A percentile compares a stretch with the other conserved stretches of the same genome.
These are phyloP conservation scores for Pseudomonodictys pantanalensis DNA, from an alignment of 495 filamentous ascomycete genomes.

Conservation along the genomic window DNA sequence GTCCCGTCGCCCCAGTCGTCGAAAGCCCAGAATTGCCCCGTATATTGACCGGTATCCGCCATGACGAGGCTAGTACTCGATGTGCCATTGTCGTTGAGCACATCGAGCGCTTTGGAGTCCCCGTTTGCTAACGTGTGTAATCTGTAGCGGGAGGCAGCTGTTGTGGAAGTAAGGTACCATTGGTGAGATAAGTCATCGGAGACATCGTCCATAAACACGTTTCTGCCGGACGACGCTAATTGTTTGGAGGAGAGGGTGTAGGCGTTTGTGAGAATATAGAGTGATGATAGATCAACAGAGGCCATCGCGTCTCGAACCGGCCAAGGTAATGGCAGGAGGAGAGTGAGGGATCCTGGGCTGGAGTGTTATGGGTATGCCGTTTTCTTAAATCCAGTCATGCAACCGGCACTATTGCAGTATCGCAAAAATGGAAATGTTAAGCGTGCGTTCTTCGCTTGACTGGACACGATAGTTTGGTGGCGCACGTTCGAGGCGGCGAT, in stretches of 20 bases:
- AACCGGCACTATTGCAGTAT: too few species aligned
- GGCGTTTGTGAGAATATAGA: not conserved
- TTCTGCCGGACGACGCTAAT: not conserved
- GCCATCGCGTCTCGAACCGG: too few species aligned
- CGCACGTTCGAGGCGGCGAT: too few species aligned
- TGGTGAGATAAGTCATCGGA: not conserved
- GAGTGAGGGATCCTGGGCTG: too few species aligned
- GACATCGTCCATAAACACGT: not conserved
- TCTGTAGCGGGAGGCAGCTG: not conserved
- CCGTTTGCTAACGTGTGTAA: not conserved
- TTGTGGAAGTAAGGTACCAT: not conserved
- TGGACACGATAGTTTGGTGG: too few species aligned
- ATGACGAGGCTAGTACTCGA: not conserved
- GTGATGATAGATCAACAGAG: not conserved
- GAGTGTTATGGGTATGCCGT: too few species aligned
- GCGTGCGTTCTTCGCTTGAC: too few species aligned
- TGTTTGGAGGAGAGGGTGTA: not conserved
- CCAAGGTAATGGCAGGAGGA: too few species aligned
- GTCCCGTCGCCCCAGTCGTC: slow-evolving; percentile 2
- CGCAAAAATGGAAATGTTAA: too few species aligned
- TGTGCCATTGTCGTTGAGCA: slow-evolving; percentile 1
- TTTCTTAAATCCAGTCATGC: too few species aligned
- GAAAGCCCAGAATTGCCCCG: not conserved
- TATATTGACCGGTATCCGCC: not conserved
- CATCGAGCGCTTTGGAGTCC: not conserved